Evolutionary conservation across 306 rosid genomes (phyloP), one percentile per base, ranked within the genome.

Genomic region (Inga leiocalycina): DNA sequence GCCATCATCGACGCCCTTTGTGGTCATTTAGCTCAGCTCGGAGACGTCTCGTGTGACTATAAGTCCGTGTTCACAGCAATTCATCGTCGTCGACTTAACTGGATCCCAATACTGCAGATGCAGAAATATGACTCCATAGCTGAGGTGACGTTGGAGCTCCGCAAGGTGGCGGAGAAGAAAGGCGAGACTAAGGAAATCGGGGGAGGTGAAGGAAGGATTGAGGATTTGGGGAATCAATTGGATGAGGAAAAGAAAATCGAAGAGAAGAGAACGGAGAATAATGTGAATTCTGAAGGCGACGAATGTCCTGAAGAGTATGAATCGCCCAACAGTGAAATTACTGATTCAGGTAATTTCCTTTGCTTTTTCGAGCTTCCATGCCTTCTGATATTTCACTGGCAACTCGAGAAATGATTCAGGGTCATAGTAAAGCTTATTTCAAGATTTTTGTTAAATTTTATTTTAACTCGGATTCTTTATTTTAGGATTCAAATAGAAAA

Each of bases 81-180:
- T 46, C 99, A 97, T 78, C 89, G 91, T 17, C 90, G 99, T 57
- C 85, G 99, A 77, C 84, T 90, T 79, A 92, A 94, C 74, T 97
- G 99, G 99, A 92, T 97, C 86, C 97, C 97, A 11, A 88, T 97
- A 44, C 89, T 97, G 59, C 99, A 97, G 92, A 94, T 94, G 97
- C 99, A 97, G 88, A 97, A 92, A 87, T 94, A 97, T 51, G 97
- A 97, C 84, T 84, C 98, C 85, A 92, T 97, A 54, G 95, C 93
- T 0, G 99, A 94, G 44, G 97, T 97, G 39, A 82, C 90, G 22
- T 56, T 90, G 46, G 97, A 94, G 92, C 97, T 97, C 8, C 87
- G 85, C 3, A 81, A 73, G 4, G 79, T 94, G 39, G 74, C 79
- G 2, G 89, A 83, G 45, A 85, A 39, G 80, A 84, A 51, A 80